Percentiles rank a stretch among this genome's conserved stretches.
Evolutionary conservation across 2,329 filamentous ascomycete species (phyloP).

Genomic region (Didymella lethalis): DNA sequence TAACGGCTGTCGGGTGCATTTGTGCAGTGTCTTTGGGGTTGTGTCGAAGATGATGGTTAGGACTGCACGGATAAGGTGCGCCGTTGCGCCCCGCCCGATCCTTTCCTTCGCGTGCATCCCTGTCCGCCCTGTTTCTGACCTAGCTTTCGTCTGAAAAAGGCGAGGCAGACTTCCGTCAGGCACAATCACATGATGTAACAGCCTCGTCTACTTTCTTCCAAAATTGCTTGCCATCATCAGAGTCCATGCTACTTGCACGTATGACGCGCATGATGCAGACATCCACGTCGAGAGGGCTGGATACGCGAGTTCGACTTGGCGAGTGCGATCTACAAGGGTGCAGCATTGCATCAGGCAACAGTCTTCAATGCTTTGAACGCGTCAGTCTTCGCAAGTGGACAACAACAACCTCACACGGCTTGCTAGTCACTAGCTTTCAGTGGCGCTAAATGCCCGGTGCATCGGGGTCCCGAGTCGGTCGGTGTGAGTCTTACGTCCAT

Average conservation of each 20-base stretch:
- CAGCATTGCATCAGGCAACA: slow-evolving; percentile 6
- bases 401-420: not conserved
- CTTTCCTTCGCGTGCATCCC: slow-evolving; percentile 10
- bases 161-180: slow-evolving; percentile 20
- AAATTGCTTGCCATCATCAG: not conserved
- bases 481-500: not conserved
- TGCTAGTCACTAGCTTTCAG: not conserved
- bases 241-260: not conserved
- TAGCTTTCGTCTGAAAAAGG: slow-evolving; percentile 6
- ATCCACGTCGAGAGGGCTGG: not conserved
- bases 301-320: not conserved
- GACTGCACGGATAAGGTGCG: slow-evolving; percentile 7
- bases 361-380: not conserved
- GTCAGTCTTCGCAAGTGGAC: not conserved
- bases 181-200: slow-evolving; percentile 7
- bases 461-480: not conserved
- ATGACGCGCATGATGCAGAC: not conserved
- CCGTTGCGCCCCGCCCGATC: slow-evolving; percentile 10
- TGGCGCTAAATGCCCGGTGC: not conserved
- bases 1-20: slow-evolving; percentile 1
- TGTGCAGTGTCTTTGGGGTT: slow-evolving; percentile 5
- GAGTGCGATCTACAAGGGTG: not conserved
- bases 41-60: slow-evolving; percentile 8
- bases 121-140: slow-evolving; percentile 4
- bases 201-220: slow-evolving; percentile 1